phyloP scores from a whole-genome alignment of 331 rosid species.

The Phaseolus coccineus region DNA sequence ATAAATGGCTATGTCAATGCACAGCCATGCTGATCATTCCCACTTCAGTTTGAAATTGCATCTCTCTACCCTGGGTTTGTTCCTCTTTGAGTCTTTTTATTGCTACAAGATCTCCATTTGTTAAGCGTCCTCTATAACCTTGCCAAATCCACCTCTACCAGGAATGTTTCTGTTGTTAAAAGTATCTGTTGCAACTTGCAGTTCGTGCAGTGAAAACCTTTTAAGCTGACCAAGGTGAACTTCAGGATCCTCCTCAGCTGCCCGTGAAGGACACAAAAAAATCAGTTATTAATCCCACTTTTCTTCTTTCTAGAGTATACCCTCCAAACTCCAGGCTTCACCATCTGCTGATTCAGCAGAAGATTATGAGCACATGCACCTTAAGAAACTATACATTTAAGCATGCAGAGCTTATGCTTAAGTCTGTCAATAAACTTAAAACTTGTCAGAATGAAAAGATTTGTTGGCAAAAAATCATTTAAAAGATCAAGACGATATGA shows the following conservation, averaged over 20 bases:
- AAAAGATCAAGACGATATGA: too few relatives aligned
- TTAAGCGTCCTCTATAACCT: conserved; percentile 85
- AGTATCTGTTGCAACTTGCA: conserved; percentile 83
- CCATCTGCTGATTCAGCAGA: too few relatives aligned
- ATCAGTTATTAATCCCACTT: background rate
- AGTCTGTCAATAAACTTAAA: too few relatives aligned
- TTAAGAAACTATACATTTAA: too few relatives aligned
- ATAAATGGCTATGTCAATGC: conserved; percentile 27
- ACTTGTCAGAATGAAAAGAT: too few relatives aligned
- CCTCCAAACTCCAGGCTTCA: too few relatives aligned
- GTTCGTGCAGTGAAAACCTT: conserved; percentile 86
- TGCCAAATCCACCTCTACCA: conserved; percentile 93
- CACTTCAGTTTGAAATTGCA: conserved; percentile 86
- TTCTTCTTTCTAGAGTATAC: too few relatives aligned
- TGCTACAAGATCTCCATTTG: conserved; percentile 82
- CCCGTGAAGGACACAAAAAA: conserved; percentile 22
- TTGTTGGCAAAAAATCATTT: too few relatives aligned
- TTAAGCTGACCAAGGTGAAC: conserved; percentile 90
- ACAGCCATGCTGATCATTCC: conserved; percentile 55
- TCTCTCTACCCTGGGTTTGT: conserved; percentile 79
- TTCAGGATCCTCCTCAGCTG: conserved; percentile 95
- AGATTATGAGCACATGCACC: too few relatives aligned
- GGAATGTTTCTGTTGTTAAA: conserved; percentile 76
- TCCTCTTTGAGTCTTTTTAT: conserved; percentile 93
- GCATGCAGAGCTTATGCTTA: too few relatives aligned